Base-by-base conservation (phyloP, 441 rosid genomes). In the Sinapis alba region DNA sequence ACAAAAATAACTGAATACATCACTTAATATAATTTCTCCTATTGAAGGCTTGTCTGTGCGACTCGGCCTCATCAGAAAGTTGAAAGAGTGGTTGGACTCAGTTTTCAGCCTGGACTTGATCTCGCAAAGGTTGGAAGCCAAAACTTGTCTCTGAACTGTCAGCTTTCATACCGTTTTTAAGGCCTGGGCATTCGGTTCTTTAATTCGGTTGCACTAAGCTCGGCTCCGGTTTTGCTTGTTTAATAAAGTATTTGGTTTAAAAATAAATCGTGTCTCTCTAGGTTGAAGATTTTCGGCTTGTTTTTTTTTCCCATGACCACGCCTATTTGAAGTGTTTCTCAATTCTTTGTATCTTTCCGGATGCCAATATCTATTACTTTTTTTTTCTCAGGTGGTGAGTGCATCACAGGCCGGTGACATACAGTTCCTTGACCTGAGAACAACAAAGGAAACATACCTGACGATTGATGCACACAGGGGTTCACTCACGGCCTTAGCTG, bases 361-460 rank as follows among this genome's bases (percentile, higher is more conserved):
- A n/a, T 32, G 64, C 32, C 26, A 53, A 68, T 62, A 38, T 62
- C 11, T 75, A 6, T 20, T 50, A n/a, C 5, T 6, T 27, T 43
- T 8, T 43, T 28, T 58, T 16, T 75, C 69, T 30, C 91, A 96
- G 99, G 85, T 90, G 83, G 90, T 93, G 68, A 93, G 98, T 82
- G 99, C 99, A 72, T 88, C 97, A 60, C 98, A 90, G 83, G 98
- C 98, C 4, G 99, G 99, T 73, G 98, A 96, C 70, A 91, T 96
- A 72, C 89, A 90, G 81, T 89, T 92, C 79, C 89, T 93, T 27
- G 99, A 96, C 84, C 84, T 96, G 21, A 88, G 98, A 87, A 76
- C 81, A 69, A 76, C 63, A 50, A 80, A 76, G 65, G 96, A 85
- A 58, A 68, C 92, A 41, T 96, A 91, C 72, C 90, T 87, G 16